phyloP scores from a whole-genome alignment of 192 early-diverging fungal species.

The Phycomyces blakesleeanus region DNA sequence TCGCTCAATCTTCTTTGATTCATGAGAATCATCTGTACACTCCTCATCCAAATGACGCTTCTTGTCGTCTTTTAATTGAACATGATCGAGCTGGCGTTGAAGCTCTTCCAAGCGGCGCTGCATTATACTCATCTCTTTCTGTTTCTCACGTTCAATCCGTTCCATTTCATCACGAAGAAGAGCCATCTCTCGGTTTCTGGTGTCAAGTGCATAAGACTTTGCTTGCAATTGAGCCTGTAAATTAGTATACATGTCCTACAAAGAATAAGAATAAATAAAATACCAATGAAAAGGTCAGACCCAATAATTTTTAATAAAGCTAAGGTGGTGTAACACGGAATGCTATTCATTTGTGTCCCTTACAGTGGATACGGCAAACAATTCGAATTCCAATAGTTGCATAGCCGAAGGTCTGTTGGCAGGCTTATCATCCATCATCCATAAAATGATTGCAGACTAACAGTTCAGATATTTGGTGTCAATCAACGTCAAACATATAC shows the following conservation, averaged over 20 bases:
- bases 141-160: slow-evolving; percentile 9
- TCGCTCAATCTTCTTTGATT: neutral
- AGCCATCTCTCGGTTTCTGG: slow-evolving; percentile 34
- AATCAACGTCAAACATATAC: neutral
- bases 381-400: slow-evolving; percentile 71
- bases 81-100: slow-evolving; percentile 8
- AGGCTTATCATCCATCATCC: slow-evolving; percentile 78
- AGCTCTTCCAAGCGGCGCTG: slow-evolving; percentile 25
- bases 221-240: slow-evolving; percentile 22
- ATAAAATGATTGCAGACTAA: slow-evolving; percentile 71
- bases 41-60: neutral
- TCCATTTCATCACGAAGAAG: slow-evolving; percentile 41
- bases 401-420: slow-evolving; percentile 60
- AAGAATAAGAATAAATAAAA: too few relatives aligned
- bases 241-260: slow-evolving; percentile 3
- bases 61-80: neutral
- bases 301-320: too few relatives aligned
- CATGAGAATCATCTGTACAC: neutral
- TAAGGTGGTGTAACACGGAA: too few relatives aligned
- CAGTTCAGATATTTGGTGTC: too few relatives aligned
- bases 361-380: slow-evolving; percentile 45
- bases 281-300: too few relatives aligned
- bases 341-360: too few relatives aligned
- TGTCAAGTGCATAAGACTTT: slow-evolving; percentile 18
- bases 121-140: slow-evolving; percentile 12